These are phyloP conservation scores for Apiotrichum montevideense DNA, from an alignment of 1,284 basidiomycete species.

Conservation along the genomic window DNA sequence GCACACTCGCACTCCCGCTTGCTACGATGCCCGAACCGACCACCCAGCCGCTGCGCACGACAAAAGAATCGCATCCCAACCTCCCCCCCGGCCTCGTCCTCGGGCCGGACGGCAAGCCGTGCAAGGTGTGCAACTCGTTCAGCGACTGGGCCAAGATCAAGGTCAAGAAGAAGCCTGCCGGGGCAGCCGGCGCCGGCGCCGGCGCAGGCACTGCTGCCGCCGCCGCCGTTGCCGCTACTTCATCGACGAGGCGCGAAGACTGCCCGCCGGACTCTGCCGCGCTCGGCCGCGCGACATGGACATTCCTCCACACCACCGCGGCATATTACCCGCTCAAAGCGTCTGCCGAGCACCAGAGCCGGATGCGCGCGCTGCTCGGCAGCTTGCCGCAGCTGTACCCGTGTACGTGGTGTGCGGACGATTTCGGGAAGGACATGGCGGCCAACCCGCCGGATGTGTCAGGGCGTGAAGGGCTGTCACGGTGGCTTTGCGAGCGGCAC, in stretches of 20 bases:
- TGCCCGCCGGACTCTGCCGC: conserved; percentile 83
- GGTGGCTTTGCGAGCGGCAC: conserved; percentile 84
- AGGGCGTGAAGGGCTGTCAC: conserved; percentile 60
- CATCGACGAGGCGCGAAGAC: conserved; percentile 49
- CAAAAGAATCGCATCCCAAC: conserved; percentile 43
- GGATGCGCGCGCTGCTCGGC: conserved; percentile 71
- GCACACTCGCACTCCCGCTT: no score
- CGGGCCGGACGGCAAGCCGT: conserved; percentile 86
- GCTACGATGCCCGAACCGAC: neutral
- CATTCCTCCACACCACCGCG: conserved; percentile 87
- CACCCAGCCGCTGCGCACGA: conserved; percentile 24
- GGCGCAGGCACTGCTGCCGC: conserved; percentile 37
- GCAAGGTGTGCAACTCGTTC: conserved; percentile 81
- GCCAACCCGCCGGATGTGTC: conserved; percentile 66
- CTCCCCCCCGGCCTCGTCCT: conserved; percentile 73
- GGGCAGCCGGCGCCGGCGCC: conserved; percentile 2
- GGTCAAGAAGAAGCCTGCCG: conserved; percentile 36
- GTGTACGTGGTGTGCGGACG: conserved; percentile 72
- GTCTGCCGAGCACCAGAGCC: conserved; percentile 61
- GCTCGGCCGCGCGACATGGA: conserved; percentile 87
- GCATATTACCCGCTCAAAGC: conserved; percentile 86
- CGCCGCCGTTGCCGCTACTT: conserved; percentile 17
- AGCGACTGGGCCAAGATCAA: conserved; percentile 60
- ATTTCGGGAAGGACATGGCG: conserved; percentile 62
- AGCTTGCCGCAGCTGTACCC: conserved; percentile 78